phyloP scores from a whole-genome alignment of 176 grass and related monocot genomes.

The Juncus inflexus region DNA sequence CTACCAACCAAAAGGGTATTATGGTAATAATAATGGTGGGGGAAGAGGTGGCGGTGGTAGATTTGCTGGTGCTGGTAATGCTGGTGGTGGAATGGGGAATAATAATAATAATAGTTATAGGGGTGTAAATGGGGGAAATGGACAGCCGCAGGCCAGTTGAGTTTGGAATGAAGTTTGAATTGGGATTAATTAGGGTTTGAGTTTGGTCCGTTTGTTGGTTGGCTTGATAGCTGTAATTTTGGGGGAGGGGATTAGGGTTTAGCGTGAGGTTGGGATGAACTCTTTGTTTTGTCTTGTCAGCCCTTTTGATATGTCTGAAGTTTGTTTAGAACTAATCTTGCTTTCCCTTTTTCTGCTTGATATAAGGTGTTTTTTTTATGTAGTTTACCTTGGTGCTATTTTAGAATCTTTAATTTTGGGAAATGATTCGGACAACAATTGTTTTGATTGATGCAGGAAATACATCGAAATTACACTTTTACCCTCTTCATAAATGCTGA shows the following conservation, averaged over 20 bases:
- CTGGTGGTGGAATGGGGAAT: constrained; percentile 10
- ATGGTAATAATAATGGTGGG: constrained; percentile 20
- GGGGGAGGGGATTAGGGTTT: constrained; percentile 11
- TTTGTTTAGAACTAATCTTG: constrained; percentile 28
- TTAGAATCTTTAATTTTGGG: too few relatives aligned
- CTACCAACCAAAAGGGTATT: constrained; percentile 28
- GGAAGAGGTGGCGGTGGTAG: constrained; percentile 17
- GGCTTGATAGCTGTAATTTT: constrained; percentile 17
- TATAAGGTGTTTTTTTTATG: background rate
- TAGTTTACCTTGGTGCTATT: too few relatives aligned
- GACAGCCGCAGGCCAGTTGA: background rate
- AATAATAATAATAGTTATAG: constrained; percentile 1
- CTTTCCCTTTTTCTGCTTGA: background rate
- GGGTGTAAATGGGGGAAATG: constrained; percentile 14
- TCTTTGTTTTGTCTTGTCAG: constrained; percentile 16
- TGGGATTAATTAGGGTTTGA: too few relatives aligned
- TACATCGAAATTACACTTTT: too few relatives aligned
- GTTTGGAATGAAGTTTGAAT: too few relatives aligned
- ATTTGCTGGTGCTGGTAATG: constrained; percentile 3
- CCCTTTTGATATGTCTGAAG: constrained; percentile 26
- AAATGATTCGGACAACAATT: too few relatives aligned
- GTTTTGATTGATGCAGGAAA: too few relatives aligned
- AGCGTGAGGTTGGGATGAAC: background rate
- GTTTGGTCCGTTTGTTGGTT: background rate
- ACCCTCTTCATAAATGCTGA: too few relatives aligned